phyloP scores from a whole-genome alignment of 371 early-diverging fungal genomes.

The Fennellomyces sp. region DNA sequence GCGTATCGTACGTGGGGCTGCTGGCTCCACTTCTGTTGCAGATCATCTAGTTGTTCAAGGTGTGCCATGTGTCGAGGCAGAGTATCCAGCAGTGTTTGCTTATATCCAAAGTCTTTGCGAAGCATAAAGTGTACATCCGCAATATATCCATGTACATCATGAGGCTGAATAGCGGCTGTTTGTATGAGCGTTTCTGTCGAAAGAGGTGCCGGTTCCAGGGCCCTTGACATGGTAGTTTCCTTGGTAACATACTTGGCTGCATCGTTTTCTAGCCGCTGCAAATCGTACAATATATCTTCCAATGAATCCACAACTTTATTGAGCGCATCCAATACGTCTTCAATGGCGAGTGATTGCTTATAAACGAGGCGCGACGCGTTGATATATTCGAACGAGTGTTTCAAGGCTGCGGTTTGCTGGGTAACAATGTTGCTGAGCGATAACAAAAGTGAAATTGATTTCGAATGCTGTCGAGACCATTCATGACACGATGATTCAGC shows the following conservation, averaged over 20 bases:
- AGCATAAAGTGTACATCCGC: background rate
- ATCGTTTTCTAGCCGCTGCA: conserved; percentile 5
- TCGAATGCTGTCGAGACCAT: conserved; percentile 9
- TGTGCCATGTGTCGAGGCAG: background rate
- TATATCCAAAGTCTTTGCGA: conserved; percentile 5
- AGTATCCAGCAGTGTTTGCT: conserved; percentile 3
- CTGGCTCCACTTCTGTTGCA: background rate
- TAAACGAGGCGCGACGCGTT: conserved; percentile 1
- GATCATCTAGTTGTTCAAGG: conserved; percentile 5
- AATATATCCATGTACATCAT: conserved; percentile 2
- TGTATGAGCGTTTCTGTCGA: conserved; percentile 16
- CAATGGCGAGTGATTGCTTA: conserved; percentile 7
- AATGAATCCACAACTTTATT: background rate
- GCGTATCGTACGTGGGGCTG: background rate
- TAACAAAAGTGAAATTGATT: conserved; percentile 4
- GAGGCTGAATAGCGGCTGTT: conserved; percentile 12
- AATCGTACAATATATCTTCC: background rate
- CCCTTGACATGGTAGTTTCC: background rate
- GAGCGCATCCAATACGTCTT: background rate
- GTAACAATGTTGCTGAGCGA: conserved; percentile 1
- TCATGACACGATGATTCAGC: conserved; percentile 9
- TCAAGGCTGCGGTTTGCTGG: background rate
- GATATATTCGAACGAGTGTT: background rate
- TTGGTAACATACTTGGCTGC: background rate
- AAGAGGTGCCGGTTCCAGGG: background rate